These are phyloP conservation scores for Clarkia xantiana DNA, from an alignment of 345 rosid species.

Conservation along the genomic window DNA sequence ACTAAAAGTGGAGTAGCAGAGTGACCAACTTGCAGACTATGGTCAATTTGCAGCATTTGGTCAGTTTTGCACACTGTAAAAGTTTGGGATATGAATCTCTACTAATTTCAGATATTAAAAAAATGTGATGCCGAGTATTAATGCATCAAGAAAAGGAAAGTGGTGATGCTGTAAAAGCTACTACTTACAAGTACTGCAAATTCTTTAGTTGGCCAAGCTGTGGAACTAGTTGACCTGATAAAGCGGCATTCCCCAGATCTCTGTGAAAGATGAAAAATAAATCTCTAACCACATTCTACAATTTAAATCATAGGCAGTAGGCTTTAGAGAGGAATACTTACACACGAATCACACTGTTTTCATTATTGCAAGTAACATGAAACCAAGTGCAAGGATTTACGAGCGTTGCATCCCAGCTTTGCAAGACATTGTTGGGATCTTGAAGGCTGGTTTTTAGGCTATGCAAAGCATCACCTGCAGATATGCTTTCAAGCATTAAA, in stretches of 20 bases:
- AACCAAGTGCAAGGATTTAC: conserved; percentile 98
- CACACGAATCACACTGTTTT: conserved; percentile 93
- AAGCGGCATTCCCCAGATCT: conserved; percentile 90
- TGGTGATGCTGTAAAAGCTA: conserved; percentile 1
- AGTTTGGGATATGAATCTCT: too few species aligned
- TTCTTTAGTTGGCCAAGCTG: conserved; percentile 90
- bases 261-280: conserved; percentile 22
- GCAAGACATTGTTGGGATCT: conserved; percentile 89
- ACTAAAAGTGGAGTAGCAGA: too few species aligned
- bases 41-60: too few species aligned
- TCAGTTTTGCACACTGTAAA: too few species aligned
- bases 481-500: too few species aligned
- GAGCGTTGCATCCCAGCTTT: conserved; percentile 98
- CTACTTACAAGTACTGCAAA: conserved; percentile 78
- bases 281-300: background rate
- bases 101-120: too few species aligned
- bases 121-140: too few species aligned
- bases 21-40: too few species aligned
- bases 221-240: conserved; percentile 89
- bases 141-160: background rate
- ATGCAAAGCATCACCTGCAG: conserved; percentile 90
- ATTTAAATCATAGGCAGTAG: conserved; percentile 4
- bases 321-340: conserved; percentile 13
- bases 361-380: conserved; percentile 91
- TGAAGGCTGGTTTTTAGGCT: conserved; percentile 49